A percentile compares a stretch with the other conserved stretches of the same genome.
These are phyloP conservation scores for Parafenestella ontariensis DNA, from an alignment of 2,329 filamentous ascomycete species.

Conservation along the genomic window DNA sequence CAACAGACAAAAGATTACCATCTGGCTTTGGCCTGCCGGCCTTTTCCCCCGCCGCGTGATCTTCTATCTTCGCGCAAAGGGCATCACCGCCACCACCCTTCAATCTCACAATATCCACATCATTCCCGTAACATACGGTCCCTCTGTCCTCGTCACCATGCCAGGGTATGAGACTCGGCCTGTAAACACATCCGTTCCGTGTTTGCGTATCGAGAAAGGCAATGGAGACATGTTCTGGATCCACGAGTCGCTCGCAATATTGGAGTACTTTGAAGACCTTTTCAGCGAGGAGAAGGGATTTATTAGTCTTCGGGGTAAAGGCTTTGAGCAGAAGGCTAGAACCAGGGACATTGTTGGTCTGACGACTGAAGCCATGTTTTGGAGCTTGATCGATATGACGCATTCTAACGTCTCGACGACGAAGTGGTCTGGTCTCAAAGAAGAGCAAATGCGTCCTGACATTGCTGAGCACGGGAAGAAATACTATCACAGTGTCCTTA, in stretches of 20 bases:
- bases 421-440: constrained; percentile 13
- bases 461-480: constrained; percentile 10
- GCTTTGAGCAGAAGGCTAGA: constrained; percentile 9
- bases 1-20: constrained; percentile 8
- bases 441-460: constrained; percentile 1
- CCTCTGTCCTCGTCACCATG: constrained; percentile 5
- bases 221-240: constrained; percentile 8
- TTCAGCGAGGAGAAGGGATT: constrained; percentile 6
- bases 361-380: constrained; percentile 11
- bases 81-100: constrained; percentile 15
- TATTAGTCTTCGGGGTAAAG: constrained; percentile 8
- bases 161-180: constrained; percentile 15
- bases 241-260: constrained; percentile 14
- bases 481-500: constrained; percentile 1
- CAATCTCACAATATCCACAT: constrained; percentile 19
- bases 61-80: constrained; percentile 26
- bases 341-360: constrained; percentile 13
- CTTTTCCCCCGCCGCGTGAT: constrained; percentile 28
- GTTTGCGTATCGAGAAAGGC: constrained; percentile 11
- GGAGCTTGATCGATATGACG: constrained; percentile 1
- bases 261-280: constrained; percentile 21
- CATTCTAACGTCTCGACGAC: constrained; percentile 12
- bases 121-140: constrained; percentile 13
- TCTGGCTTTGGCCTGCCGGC: constrained; percentile 30
- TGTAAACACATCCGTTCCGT: constrained; percentile 10